Conservation (phyloP, 192 early-diverging fungal genomes). For the Gorgonomyces haynaldii region DNA sequence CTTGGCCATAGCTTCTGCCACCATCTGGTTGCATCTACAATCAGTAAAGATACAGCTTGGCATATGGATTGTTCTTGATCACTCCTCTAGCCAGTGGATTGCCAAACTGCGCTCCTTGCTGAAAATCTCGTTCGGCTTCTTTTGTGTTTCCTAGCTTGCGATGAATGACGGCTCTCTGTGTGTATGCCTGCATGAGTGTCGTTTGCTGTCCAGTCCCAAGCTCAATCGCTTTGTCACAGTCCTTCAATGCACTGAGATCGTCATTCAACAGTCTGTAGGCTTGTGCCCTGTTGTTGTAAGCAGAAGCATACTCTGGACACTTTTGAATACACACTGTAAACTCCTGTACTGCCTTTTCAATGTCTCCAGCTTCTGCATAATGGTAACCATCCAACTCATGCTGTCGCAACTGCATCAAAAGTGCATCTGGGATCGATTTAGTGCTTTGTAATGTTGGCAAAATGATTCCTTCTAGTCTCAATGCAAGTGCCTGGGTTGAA, state of each 20-base stretch:
- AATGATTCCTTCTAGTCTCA: too few relatives aligned
- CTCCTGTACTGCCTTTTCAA: too few relatives aligned
- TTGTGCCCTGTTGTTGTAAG: slow-evolving; percentile 49
- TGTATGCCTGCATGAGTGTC: slow-evolving; percentile 41
- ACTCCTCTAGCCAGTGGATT: slow-evolving; percentile 45
- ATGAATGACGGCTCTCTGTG: slow-evolving; percentile 48
- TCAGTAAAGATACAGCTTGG: slow-evolving; percentile 40
- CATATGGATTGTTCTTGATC: slow-evolving; percentile 59
- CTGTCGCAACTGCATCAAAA: too few relatives aligned
- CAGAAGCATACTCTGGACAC: slow-evolving; percentile 43
- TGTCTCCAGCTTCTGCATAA: too few relatives aligned
- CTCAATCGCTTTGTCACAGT: slow-evolving; percentile 45
- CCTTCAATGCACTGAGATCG: slow-evolving; percentile 25
- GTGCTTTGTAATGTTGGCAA: too few relatives aligned
- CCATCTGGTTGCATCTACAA: slow-evolving; percentile 38
- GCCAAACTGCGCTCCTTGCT: slow-evolving; percentile 44
- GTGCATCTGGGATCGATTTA: too few relatives aligned
- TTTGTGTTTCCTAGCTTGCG: slow-evolving; percentile 31
- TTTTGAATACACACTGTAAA: too few relatives aligned
- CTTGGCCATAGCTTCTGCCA: slow-evolving; percentile 42
- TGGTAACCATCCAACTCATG: too few relatives aligned
- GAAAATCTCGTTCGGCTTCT: slow-evolving; percentile 41
- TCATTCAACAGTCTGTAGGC: slow-evolving; percentile 27
- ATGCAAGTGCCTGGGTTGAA: too few relatives aligned
- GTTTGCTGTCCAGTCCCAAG: slow-evolving; percentile 10